Evolutionary conservation across 805 yeast species (phyloP).

Genomic region (Sungouiella thailandica): DNA sequence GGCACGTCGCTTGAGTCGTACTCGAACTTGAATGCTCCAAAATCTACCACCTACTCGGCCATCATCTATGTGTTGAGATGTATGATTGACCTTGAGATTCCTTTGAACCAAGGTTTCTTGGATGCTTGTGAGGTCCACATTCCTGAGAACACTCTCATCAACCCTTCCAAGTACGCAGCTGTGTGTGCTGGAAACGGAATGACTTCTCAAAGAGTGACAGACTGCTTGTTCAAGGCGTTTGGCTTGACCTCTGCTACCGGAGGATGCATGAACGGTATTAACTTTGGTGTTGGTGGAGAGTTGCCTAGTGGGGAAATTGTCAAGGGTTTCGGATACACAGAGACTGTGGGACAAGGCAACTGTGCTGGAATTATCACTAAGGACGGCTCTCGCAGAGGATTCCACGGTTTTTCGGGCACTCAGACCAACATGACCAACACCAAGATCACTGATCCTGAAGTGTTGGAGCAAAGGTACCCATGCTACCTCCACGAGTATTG

Average conservation of each 20-base stretch:
- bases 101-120: conserved; percentile 17
- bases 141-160: background rate
- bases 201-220: conserved; percentile 20
- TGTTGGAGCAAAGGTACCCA: conserved; percentile 19
- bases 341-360: conserved; percentile 5
- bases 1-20: conserved; percentile 2
- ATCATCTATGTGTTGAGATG: conserved; percentile 17
- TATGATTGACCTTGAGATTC: conserved; percentile 16
- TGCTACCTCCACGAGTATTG: conserved; percentile 12
- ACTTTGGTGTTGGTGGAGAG: background rate
- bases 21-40: conserved; percentile 16
- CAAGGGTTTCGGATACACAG: conserved; percentile 4
- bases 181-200: conserved; percentile 4
- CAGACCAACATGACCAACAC: conserved; percentile 44
- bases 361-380: conserved; percentile 2
- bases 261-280: conserved; percentile 1
- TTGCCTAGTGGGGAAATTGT: background rate
- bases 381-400: conserved; percentile 11
- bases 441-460: conserved; percentile 20
- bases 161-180: background rate
- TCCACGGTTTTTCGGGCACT: conserved; percentile 27
- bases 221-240: conserved; percentile 18
- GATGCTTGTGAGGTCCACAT: background rate
- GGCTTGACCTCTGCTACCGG: conserved; percentile 2
- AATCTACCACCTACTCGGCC: conserved; percentile 12